Percentiles rank a stretch among this genome's conserved stretches.
Evolutionary conservation across 768 basidiomycete species (phyloP).

Genomic region (Tulasnella sp.): DNA sequence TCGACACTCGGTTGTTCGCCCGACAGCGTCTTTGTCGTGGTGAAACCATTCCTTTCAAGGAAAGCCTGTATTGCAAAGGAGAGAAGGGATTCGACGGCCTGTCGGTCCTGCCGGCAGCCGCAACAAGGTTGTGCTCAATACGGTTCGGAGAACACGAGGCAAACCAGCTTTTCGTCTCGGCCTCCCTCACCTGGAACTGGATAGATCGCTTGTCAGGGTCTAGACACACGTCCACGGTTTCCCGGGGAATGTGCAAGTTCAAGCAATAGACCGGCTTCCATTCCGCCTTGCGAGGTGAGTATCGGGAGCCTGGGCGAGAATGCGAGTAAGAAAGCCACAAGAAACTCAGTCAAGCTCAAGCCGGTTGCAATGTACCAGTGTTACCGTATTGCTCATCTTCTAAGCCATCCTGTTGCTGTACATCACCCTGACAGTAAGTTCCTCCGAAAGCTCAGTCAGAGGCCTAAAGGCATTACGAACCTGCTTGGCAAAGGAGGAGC

Average conservation of each 20-base stretch:
- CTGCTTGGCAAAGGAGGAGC: conserved; percentile 52
- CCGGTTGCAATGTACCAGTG: not conserved
- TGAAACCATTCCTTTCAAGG: conserved; percentile 57
- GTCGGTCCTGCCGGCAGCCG: conserved; percentile 55
- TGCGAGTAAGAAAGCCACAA: conserved; percentile 41
- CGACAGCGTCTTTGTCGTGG: not conserved
- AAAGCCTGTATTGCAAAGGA: conserved; percentile 63
- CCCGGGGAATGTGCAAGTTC: conserved; percentile 67
- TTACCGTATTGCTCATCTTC: not conserved
- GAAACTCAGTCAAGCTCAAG: conserved; percentile 11
- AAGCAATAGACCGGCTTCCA: conserved; percentile 83
- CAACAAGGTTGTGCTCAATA: conserved; percentile 31
- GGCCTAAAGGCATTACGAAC: conserved; percentile 23
- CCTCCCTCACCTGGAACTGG: conserved; percentile 26
- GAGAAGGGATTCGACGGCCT: conserved; percentile 59
- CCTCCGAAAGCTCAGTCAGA: not conserved
- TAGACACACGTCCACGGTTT: conserved; percentile 72
- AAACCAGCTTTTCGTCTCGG: conserved; percentile 10
- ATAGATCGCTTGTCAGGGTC: conserved; percentile 54
- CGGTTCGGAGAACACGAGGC: conserved; percentile 26
- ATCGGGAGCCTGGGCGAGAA: conserved; percentile 50
- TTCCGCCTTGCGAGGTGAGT: conserved; percentile 78
- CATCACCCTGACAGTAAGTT: not conserved
- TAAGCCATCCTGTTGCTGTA: not conserved
- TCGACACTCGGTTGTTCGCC: not conserved